Percentiles rank a stretch among this genome's conserved stretches.
phyloP scores from a whole-genome alignment of 768 basidiomycete species.

The Infundibulicybe gibba region DNA sequence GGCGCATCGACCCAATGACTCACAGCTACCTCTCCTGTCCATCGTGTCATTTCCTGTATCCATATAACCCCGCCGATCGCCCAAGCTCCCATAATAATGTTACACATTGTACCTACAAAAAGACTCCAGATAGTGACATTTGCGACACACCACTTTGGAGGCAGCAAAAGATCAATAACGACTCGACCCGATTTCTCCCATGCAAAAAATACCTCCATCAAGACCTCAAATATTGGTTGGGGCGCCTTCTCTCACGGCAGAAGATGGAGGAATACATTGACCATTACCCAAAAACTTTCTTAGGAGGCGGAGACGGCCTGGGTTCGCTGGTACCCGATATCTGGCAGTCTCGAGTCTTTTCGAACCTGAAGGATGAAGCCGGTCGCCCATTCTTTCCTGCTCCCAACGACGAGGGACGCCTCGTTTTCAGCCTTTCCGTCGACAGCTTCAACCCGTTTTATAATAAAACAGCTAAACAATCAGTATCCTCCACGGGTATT shows the following conservation, averaged over 20 bases:
- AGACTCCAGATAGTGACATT: too few relatives aligned
- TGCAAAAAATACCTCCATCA: too few relatives aligned
- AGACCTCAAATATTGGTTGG: conserved; percentile 18
- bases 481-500: conserved; percentile 17
- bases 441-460: conserved; percentile 22
- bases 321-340: conserved; percentile 11
- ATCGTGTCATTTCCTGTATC: not conserved
- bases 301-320: not conserved
- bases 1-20: not conserved
- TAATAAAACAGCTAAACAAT: too few relatives aligned
- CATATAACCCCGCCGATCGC: conserved; percentile 1
- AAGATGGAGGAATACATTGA: conserved; percentile 21
- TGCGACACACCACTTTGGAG: conserved; percentile 18
- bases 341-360: conserved; percentile 13
- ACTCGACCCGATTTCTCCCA: not conserved
- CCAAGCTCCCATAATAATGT: not conserved
- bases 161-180: not conserved
- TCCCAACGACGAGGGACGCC: conserved; percentile 10
- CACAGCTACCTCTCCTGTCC: not conserved
- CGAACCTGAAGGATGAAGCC: conserved; percentile 11
- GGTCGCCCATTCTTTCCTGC: conserved; percentile 17
- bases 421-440: too few relatives aligned
- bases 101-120: not conserved
- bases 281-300: conserved; percentile 3
- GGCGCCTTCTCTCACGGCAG: conserved; percentile 16